Conservation (phyloP, 1,284 basidiomycete genomes). For the Kalmanozyma brasiliensis region DNA sequence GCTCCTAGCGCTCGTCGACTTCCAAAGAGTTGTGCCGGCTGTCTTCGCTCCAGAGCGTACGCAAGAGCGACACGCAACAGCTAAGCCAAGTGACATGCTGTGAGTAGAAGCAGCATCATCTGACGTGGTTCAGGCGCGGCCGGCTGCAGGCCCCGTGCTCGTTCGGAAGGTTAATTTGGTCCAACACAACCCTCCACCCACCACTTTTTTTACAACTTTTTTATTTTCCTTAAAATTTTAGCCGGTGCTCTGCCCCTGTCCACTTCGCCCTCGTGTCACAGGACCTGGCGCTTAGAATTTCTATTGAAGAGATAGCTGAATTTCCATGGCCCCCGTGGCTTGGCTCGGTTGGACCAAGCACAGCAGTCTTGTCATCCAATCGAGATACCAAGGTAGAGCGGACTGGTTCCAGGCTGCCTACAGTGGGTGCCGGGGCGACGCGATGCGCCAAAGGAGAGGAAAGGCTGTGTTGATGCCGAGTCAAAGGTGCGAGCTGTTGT, state of each 20-base stretch:
- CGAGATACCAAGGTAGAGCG: no score
- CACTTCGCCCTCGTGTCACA: no score
- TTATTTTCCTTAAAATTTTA: constrained; percentile 5
- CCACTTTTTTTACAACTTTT: constrained; percentile 3
- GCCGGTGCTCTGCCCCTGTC: constrained; percentile 1
- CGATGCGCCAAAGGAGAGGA: no score
- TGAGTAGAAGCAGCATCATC: constrained; percentile 43
- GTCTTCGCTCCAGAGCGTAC: constrained; percentile 28
- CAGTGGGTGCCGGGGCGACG: no score
- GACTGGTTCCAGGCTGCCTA: no score
- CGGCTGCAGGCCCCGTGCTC: constrained; percentile 15
- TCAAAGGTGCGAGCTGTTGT: constrained; percentile 1
- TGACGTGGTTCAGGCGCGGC: constrained; percentile 36
- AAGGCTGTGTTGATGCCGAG: constrained; percentile 25
- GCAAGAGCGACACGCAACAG: not conserved
- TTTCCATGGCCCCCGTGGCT: no score
- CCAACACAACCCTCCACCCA: constrained; percentile 36
- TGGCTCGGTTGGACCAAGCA: no score
- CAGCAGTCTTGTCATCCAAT: no score
- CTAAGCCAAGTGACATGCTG: constrained; percentile 1
- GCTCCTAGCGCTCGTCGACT: constrained; percentile 23
- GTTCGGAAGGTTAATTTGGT: constrained; percentile 5
- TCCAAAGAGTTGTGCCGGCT: not conserved
- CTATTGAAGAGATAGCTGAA: no score
- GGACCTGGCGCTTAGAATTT: no score